phyloP scores from a whole-genome alignment of 129 eudicot species.

The Flaveria trinervia region DNA sequence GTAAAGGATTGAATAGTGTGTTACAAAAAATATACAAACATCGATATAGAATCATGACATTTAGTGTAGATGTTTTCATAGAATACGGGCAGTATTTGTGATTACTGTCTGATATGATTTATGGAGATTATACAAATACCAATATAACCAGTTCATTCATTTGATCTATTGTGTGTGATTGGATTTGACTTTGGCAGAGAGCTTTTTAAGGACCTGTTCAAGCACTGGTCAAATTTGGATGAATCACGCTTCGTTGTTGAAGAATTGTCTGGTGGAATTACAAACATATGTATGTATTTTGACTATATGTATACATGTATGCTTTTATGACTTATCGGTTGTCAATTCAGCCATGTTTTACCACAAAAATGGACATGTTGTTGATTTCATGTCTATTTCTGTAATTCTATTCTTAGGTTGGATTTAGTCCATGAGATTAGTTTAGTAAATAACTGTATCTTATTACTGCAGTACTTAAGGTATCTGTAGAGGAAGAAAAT shows the following conservation, averaged over 20 bases:
- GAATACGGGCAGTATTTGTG: background rate
- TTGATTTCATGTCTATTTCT: background rate
- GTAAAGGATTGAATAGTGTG: background rate
- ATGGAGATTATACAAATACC: background rate
- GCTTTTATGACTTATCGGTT: background rate
- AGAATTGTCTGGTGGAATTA: constrained; percentile 89
- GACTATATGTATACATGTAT: constrained; percentile 1
- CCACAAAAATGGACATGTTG: background rate
- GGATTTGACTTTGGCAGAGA: constrained; percentile 49
- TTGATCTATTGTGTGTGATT: constrained; percentile 17
- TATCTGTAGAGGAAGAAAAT: constrained; percentile 64
- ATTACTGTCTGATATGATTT: no score
- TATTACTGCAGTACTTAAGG: constrained; percentile 72
- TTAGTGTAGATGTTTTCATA: background rate
- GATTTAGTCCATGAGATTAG: background rate
- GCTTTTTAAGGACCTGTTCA: constrained; percentile 82
- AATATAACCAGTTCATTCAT: background rate
- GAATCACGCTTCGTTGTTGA: constrained; percentile 59
- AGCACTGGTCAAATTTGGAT: constrained; percentile 78
- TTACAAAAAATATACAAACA: background rate
- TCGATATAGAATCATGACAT: background rate
- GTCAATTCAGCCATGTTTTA: background rate
- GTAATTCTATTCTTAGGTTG: background rate
- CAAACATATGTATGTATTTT: constrained; percentile 67
- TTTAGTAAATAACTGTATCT: constrained; percentile 6